Evolutionary conservation across 169 alveolate species (phyloP), one percentile per base, ranked within the genome.

Genomic region (Theileria annulata): DNA sequence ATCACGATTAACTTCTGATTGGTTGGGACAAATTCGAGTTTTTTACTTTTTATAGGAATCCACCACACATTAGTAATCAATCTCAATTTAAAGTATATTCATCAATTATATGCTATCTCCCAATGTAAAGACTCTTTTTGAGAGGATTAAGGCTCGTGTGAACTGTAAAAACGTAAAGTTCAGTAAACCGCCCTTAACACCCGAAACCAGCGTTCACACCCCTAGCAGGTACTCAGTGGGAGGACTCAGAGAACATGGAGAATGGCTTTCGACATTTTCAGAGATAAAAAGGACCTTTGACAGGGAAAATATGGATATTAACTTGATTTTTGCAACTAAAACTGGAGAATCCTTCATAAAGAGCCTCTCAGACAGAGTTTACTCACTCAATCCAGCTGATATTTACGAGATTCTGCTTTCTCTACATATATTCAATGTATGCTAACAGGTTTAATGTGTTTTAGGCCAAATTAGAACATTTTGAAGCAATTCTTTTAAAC

Each of bases 201-300:
- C 66, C 10, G 66, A 56, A 25, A 56, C 66, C 1, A 56, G 66
- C 27, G 13, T 19, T 25, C 35, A 56, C 66, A 56, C 66, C 10
- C 66, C 66, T 25, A 56, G 66, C 66, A 70, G 51, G 33, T 70
- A 51, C 25, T n/a, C 67, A 70, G 33, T 70, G 3, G 88, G 88
- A 19, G 88, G 88, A 19, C 74, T 81, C 42, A 77, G 88, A 17
- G 79, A 81, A 63, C 42, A 47, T 47, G 88, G 88, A 15, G 88
- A 81, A 47, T 81, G 88, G 88, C 68, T 81, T 28, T 64, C 75
- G 37, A 51, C 80, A 21, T 75, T 70, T 27, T 75, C 67, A 10
- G 23, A 58, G 21, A 28, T 81, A 27, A 28, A 63, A 51, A 66
- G 68, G 5, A 15, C 31, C 21, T 42, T 81, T 33, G 28, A 66